phyloP scores from a whole-genome alignment of 2,329 filamentous ascomycete genomes.

The Scedosporium boydii region DNA sequence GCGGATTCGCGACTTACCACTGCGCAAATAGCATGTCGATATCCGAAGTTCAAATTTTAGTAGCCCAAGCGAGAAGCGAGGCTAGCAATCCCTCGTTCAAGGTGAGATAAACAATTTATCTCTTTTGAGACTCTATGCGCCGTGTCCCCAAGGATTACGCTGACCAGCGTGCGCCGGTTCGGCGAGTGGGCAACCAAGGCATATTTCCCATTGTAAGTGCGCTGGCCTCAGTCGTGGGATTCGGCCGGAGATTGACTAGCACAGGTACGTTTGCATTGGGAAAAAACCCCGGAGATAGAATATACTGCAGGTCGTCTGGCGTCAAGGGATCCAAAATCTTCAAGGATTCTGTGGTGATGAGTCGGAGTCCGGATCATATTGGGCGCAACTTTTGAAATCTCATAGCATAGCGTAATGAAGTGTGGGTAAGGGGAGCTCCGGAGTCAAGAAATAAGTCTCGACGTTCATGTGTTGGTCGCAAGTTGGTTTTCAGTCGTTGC shows the following conservation, averaged over 20 bases:
- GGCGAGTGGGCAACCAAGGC: slow-evolving; percentile 26
- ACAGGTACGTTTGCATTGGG: slow-evolving; percentile 53
- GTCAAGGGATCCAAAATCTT: too few relatives aligned
- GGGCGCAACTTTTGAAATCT: too few relatives aligned
- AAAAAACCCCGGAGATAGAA: slow-evolving; percentile 35
- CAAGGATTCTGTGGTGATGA: too few relatives aligned
- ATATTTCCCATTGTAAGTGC: slow-evolving; percentile 51
- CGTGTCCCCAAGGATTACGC: background rate
- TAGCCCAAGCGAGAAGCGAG: slow-evolving; percentile 45
- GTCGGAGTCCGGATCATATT: too few relatives aligned
- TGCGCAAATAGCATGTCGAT: slow-evolving; percentile 38
- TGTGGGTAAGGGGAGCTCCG: too few relatives aligned
- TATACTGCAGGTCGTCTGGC: too few relatives aligned
- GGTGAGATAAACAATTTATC: slow-evolving; percentile 28
- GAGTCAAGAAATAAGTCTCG: too few relatives aligned
- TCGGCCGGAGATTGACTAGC: background rate
- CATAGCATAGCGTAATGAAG: too few relatives aligned
- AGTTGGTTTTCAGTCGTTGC: too few relatives aligned
- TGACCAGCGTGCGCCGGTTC: background rate
- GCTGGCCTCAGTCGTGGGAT: background rate
- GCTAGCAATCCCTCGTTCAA: slow-evolving; percentile 45
- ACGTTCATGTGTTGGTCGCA: too few relatives aligned
- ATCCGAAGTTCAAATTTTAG: slow-evolving; percentile 46
- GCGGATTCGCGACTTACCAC: background rate
- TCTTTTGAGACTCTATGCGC: background rate